Evolutionary conservation across 2,329 filamentous ascomycete species (phyloP).

Genomic region (Ophiocordyceps camponoti-rufipedis): DNA sequence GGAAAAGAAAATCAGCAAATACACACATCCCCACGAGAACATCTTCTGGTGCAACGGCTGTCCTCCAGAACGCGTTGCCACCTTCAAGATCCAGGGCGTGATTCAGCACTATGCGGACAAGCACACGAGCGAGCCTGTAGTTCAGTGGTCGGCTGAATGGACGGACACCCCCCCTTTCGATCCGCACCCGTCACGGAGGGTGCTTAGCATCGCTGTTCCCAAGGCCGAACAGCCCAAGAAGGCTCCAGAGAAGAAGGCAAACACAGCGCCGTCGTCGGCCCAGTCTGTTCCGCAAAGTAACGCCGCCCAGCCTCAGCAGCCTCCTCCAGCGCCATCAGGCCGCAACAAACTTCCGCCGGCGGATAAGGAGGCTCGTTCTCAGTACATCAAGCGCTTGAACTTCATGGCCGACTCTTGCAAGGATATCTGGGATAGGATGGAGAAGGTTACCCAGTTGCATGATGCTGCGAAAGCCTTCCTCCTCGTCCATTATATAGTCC

Average conservation of each 20-base stretch:
- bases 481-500: conserved; percentile 43
- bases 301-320: no score
- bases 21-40: conserved; percentile 52
- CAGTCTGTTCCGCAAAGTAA: no score
- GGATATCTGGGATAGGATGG: conserved; percentile 44
- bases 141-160: conserved; percentile 71
- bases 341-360: neutral
- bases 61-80: conserved; percentile 43
- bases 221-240: neutral
- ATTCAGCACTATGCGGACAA: conserved; percentile 74
- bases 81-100: conserved; percentile 60
- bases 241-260: neutral
- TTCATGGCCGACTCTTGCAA: conserved; percentile 35
- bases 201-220: no score
- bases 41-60: conserved; percentile 61
- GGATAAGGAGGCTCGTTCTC: neutral
- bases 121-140: conserved; percentile 58
- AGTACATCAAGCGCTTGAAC: conserved; percentile 27
- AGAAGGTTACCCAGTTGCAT: conserved; percentile 40
- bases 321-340: no score
- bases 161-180: conserved; percentile 57
- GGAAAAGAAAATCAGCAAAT: conserved; percentile 55
- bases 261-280: neutral
- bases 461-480: conserved; percentile 43
- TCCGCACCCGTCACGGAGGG: conserved; percentile 26